Conservation (phyloP, 805 yeast genomes). For the Dipodascus geniculatus region DNA sequence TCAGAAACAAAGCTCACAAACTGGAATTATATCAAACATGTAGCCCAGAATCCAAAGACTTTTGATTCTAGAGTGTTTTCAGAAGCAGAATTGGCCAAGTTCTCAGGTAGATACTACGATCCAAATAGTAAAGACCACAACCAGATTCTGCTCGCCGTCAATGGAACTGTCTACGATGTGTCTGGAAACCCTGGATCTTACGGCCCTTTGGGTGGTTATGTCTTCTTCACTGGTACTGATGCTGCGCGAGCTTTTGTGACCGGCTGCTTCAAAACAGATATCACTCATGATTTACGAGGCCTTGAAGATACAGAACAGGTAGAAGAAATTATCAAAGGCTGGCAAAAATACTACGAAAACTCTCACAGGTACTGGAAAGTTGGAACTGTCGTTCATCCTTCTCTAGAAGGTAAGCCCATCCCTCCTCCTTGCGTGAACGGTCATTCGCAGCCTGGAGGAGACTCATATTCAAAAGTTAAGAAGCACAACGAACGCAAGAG, state of each 20-base stretch:
- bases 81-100: constrained; percentile 34
- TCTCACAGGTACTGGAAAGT: constrained; percentile 48
- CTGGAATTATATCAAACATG: constrained; percentile 29
- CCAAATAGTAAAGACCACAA: constrained; percentile 23
- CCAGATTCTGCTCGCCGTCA: constrained; percentile 49
- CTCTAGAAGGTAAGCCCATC: constrained; percentile 32
- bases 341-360: constrained; percentile 41
- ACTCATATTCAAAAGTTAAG: neutral
- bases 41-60: constrained; percentile 1
- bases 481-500: neutral
- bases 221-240: constrained; percentile 50
- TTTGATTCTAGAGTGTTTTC: constrained; percentile 19
- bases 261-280: constrained; percentile 54
- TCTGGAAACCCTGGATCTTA: constrained; percentile 37
- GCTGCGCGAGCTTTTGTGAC: constrained; percentile 59
- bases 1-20: constrained; percentile 39
- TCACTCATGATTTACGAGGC: constrained; percentile 57
- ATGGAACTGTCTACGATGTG: constrained; percentile 59
- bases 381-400: constrained; percentile 40
- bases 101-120: constrained; percentile 32
- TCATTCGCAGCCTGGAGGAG: neutral
- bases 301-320: constrained; percentile 29
- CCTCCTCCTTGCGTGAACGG: constrained; percentile 36
- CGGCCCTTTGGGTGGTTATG: constrained; percentile 48
- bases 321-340: constrained; percentile 30